Base-by-base conservation (phyloP, 108 stramenopile genomes). In the Chaetoceros muelleri region DNA sequence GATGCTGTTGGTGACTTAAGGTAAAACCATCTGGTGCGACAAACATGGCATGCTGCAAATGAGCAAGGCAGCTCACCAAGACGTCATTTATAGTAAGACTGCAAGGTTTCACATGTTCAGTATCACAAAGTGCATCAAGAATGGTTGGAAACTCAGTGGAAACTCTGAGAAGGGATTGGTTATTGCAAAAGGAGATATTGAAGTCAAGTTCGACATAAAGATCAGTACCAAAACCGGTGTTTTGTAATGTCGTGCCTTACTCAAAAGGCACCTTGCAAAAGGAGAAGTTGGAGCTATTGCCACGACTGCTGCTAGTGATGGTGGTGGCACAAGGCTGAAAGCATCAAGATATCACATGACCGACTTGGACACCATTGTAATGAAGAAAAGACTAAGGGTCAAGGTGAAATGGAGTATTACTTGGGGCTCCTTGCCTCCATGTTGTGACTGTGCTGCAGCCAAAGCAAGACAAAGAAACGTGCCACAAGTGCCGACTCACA, bases 151-250 rank as follows among this genome's bases (percentile, higher is more conserved):
- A 2, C 30, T 69, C 19, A n/a, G 45, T 3, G 73, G 73, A n/a
- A 55, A 69, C 34, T 46, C 19, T 17, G 44, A 64, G 0, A n/a
- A n/a, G n/a, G 58, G 34, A 1, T 65, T 69, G 2, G n/a, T 28
- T 22, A 26, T 72, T 29, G 17, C n/a, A 1, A 72, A 72, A 47
- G 65, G 57, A 8, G 30, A 21, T 19, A 25, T 7, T 18, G 30
- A 30, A 21, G n/a, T 74, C n/a, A 24, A 24, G 13, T 74, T 74
- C 44, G 73, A 74, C 45, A 74, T 69, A 26, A 40, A 47, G 61
- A 62, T 73, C 20, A 30, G 48, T 5, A 64, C 67, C 0, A 7
- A 10, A 28, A 48, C 28, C 23, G 72, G 72, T 0, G 52, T 28
- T 13, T n/a, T n/a, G 67, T 24, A 68, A 65, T n/a, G n/a, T n/a